These are phyloP conservation scores for Colletotrichum spinosum DNA, from an alignment of 2,329 filamentous ascomycete species.

Conservation along the genomic window DNA sequence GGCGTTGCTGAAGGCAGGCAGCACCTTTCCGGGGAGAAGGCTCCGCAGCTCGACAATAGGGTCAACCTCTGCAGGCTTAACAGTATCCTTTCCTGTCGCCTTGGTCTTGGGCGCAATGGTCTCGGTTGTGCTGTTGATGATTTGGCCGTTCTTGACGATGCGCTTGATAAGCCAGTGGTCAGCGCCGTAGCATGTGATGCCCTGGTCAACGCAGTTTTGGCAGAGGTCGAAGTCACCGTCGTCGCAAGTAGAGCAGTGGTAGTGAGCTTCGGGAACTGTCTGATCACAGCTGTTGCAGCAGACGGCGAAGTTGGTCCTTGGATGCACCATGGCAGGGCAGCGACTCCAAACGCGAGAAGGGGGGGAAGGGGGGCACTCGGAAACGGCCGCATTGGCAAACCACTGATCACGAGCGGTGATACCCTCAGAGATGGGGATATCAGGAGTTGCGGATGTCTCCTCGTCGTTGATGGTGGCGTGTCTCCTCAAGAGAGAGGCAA, in stretches of 20 bases:
- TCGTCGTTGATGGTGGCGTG: slow-evolving; percentile 36
- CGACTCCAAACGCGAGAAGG: slow-evolving; percentile 18
- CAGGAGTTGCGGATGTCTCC: slow-evolving; percentile 16
- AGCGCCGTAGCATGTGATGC: slow-evolving; percentile 80
- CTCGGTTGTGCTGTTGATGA: slow-evolving; percentile 89
- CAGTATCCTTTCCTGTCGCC: slow-evolving; percentile 38
- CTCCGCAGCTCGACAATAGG: slow-evolving; percentile 18
- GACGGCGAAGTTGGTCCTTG: slow-evolving; percentile 75
- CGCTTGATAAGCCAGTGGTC: slow-evolving; percentile 97
- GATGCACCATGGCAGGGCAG: slow-evolving; percentile 36
- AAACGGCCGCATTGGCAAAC: slow-evolving; percentile 43
- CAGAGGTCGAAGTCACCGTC: slow-evolving; percentile 96
- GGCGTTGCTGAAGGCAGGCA: slow-evolving; percentile 28
- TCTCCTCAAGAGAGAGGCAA: slow-evolving; percentile 36
- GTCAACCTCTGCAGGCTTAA: slow-evolving; percentile 1
- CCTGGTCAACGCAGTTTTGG: slow-evolving; percentile 78
- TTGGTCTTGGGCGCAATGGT: slow-evolving; percentile 73
- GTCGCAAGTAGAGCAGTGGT: slow-evolving; percentile 94
- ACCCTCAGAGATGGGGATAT: slow-evolving; percentile 42
- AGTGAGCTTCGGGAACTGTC: slow-evolving; percentile 84
- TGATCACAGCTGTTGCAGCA: slow-evolving; percentile 93
- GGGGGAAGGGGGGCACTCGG: slow-evolving; percentile 3
- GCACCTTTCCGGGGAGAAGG: slow-evolving; percentile 6
- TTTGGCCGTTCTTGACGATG: slow-evolving; percentile 79
- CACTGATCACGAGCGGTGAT: slow-evolving; percentile 45